Percentiles rank a stretch among this genome's conserved stretches.
Conservation (phyloP, 2,329 filamentous ascomycete species). For the Huntiella abstrusa region DNA sequence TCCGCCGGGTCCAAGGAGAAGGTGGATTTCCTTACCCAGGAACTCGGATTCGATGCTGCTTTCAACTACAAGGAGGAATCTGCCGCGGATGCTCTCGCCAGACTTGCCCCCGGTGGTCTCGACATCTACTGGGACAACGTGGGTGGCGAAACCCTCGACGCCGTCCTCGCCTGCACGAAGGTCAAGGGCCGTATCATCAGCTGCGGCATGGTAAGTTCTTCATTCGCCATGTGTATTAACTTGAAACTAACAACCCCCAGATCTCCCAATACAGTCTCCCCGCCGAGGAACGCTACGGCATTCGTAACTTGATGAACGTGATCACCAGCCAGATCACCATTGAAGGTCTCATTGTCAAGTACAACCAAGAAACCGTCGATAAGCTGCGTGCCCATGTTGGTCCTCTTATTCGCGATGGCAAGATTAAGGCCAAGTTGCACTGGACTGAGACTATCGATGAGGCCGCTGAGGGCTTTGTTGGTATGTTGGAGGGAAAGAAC, state of each 20-base stretch:
- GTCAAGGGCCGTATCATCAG: constrained; percentile 43
- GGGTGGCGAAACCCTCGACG: constrained; percentile 32
- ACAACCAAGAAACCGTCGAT: constrained; percentile 53
- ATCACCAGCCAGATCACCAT: constrained; percentile 52
- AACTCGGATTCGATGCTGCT: constrained; percentile 36
- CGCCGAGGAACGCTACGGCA: constrained; percentile 36
- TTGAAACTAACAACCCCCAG: constrained; percentile 10
- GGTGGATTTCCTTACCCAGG: constrained; percentile 41
- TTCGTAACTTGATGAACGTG: constrained; percentile 46
- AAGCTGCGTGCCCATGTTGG: constrained; percentile 47
- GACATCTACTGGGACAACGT: constrained; percentile 46
- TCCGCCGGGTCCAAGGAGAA: constrained; percentile 67
- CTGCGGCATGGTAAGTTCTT: constrained; percentile 36
- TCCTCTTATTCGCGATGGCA: constrained; percentile 45
- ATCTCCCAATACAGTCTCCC: constrained; percentile 58
- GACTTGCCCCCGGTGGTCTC: constrained; percentile 57
- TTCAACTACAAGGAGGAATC: constrained; percentile 85
- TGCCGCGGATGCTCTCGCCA: constrained; percentile 44
- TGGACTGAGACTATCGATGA: constrained; percentile 63
- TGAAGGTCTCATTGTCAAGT: constrained; percentile 61
- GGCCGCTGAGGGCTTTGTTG: constrained; percentile 54
- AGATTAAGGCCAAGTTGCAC: constrained; percentile 49
- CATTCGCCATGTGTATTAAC: neutral
- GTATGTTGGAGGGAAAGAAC: constrained; percentile 60
- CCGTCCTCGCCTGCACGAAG: constrained; percentile 31